These are phyloP conservation scores for Sporothrix curviconia DNA, from an alignment of 2,329 filamentous ascomycete species.

Conservation along the genomic window DNA sequence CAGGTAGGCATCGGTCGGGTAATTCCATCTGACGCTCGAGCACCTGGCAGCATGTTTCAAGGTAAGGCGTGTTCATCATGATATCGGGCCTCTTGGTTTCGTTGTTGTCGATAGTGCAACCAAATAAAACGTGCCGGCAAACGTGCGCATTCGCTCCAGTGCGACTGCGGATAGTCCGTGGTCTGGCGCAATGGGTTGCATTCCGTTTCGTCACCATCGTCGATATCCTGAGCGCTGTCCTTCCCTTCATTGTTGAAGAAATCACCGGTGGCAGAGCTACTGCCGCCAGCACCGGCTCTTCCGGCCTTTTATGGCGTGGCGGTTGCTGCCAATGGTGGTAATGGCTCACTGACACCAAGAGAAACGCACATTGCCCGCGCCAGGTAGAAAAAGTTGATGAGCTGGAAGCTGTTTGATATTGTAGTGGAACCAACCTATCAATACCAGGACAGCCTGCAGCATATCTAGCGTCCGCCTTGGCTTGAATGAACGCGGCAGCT, in stretches of 20 bases:
- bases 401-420: constrained; percentile 43
- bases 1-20: constrained; percentile 38
- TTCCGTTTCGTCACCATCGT: neutral
- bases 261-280: neutral
- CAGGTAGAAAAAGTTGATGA: constrained; percentile 44
- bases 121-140: constrained; percentile 44
- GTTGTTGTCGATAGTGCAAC: constrained; percentile 37
- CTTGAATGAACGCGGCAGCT: constrained; percentile 33
- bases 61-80: constrained; percentile 39
- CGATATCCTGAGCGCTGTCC: neutral
- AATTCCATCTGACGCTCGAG: constrained; percentile 38
- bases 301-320: neutral
- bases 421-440: constrained; percentile 44
- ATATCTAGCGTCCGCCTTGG: constrained; percentile 41
- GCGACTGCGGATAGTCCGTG: neutral
- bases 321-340: constrained; percentile 11
- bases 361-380: constrained; percentile 40
- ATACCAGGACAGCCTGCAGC: constrained; percentile 39
- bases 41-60: constrained; percentile 38
- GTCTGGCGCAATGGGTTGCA: neutral
- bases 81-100: constrained; percentile 41
- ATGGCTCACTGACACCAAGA: constrained; percentile 32
- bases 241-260: neutral
- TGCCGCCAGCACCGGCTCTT: neutral
- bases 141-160: constrained; percentile 39